Base-by-base conservation (phyloP, 2,329 filamentous ascomycete genomes). In the Catunica adiposa region DNA sequence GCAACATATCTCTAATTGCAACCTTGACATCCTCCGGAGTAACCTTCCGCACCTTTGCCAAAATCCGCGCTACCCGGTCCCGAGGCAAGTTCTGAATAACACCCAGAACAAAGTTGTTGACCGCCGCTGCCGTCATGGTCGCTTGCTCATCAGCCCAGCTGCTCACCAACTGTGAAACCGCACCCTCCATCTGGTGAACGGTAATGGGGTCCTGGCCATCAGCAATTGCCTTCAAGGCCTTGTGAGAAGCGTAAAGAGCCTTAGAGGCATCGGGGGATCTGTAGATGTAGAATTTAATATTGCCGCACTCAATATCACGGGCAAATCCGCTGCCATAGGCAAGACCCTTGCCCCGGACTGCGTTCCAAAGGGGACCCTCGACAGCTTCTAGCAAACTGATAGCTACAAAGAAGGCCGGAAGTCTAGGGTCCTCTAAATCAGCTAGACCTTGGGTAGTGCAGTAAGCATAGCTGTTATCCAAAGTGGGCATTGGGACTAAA, bases 291-390 rank as follows among this genome's bases (percentile, higher is more conserved):
- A 94, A 94, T 59, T 86, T 83, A 53, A 96, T 71, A 52, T 86
- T 79, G 2, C 90, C 92, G 1, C 80, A 82, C 63, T 92, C 87
- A 26, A 86, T 71, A 64, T 87, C 84, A 48, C 85, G 82, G 47
- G 76, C 76, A 64, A 97, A 94, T 62, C 78, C 80, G 0, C 85
- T 83, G 54, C 89, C 89, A 65, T 98, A 98, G 0, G 92, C 92
- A 54, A 97, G 81, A 47, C 92, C 92, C 46, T 87, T 92, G 56
- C 92, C 92, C 50, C 92, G 87, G 51, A 97, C 86, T 0, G 88
- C 87, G 60, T 84, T 84, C 90, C 92, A 97, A 31, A 98, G 79
- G 0, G 92, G 92, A 0, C 92, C 92, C 68, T 98, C 92, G 17
- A 94, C 85, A 0, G 89, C 83, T 65, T 96, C 89, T 59, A 98